Evolutionary conservation across 306 rosid species (phyloP).

Genomic region (Cicer chorassanicum): DNA sequence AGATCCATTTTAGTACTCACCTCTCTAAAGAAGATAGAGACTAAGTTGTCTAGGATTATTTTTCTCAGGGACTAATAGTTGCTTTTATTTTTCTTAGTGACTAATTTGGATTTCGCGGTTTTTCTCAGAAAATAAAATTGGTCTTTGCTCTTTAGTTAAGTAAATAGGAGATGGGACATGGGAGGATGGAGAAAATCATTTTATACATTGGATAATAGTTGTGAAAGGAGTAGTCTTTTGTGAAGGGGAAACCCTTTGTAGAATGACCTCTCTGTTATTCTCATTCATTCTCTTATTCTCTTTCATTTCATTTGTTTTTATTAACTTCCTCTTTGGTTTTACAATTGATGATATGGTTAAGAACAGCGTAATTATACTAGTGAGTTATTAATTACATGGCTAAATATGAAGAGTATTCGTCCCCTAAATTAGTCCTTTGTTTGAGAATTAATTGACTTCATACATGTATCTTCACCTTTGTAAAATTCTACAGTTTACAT

Average conservation of each 20-base stretch:
- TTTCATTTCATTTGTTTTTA: not conserved
- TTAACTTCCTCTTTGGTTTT: not conserved
- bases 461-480: not conserved
- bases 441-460: not conserved
- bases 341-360: not conserved
- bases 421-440: not conserved
- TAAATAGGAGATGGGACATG: not conserved
- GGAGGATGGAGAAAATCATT: not conserved
- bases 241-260: not conserved
- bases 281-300: not conserved
- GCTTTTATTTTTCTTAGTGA: too few species aligned
- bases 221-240: not conserved
- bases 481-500: constrained; percentile 9
- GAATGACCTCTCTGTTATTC: not conserved
- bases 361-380: not conserved
- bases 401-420: not conserved
- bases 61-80: too few species aligned
- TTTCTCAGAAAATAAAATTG: too few species aligned
- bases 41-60: too few species aligned
- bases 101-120: too few species aligned
- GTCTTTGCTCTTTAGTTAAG: too few species aligned
- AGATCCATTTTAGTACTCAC: too few species aligned
- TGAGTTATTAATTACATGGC: not conserved
- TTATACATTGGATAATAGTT: not conserved
- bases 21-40: too few species aligned